Conservation (phyloP, 1,284 basidiomycete species). For the Malassezia obtusa region DNA sequence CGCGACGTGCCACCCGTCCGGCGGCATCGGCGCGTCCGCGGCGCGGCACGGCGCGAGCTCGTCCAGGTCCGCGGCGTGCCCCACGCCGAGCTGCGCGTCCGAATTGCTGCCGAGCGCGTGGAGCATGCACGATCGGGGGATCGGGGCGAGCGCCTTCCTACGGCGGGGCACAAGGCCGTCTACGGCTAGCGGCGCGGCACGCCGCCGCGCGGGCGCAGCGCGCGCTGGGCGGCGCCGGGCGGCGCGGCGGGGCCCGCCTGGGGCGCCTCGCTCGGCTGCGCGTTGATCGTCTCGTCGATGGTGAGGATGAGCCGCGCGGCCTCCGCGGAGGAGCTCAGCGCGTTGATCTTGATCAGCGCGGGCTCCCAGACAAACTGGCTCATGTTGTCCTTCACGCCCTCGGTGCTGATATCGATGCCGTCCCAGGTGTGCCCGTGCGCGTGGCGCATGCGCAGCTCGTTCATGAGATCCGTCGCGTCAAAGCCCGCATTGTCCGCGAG, state of each 20-base stretch:
- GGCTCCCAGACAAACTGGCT: slow-evolving; percentile 97
- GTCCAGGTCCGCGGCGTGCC: slow-evolving; percentile 1
- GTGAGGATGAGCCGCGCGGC: slow-evolving; percentile 76
- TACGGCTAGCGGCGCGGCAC: slow-evolving; percentile 14
- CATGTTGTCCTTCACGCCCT: slow-evolving; percentile 82
- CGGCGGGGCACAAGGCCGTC: background rate
- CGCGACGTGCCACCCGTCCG: background rate
- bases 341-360: slow-evolving; percentile 86
- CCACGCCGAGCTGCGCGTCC: slow-evolving; percentile 14
- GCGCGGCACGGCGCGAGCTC: background rate
- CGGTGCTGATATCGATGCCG: slow-evolving; percentile 89
- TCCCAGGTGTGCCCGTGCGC: slow-evolving; percentile 76
- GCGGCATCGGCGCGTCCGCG: background rate
- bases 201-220: slow-evolving; percentile 28
- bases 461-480: slow-evolving; percentile 92
- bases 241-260: slow-evolving; percentile 34
- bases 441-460: slow-evolving; percentile 94
- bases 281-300: slow-evolving; percentile 46
- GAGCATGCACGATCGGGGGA: background rate
- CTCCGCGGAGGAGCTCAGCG: slow-evolving; percentile 85
- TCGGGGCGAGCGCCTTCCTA: background rate
- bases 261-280: slow-evolving; percentile 36
- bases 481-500: slow-evolving; percentile 97
- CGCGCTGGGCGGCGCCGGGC: slow-evolving; percentile 42
- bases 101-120: slow-evolving; percentile 12